Base-by-base conservation (phyloP, 345 rosid genomes). In the Mangifera indica region DNA sequence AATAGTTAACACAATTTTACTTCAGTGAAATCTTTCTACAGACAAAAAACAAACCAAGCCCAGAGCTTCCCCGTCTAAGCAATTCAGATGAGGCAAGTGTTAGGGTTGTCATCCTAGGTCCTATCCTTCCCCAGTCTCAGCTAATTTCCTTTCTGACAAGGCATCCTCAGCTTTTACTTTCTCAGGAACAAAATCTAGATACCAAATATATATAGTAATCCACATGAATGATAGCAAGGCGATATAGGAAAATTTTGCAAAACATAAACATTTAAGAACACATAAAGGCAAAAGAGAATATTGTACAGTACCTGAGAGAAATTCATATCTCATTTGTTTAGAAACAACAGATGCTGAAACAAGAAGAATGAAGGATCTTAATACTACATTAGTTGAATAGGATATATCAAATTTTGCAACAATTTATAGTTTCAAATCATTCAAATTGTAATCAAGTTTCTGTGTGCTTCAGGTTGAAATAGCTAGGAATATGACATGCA, bases 171-270 rank as follows among this genome's bases (percentile, higher is more conserved):
- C 91, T 76, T 84, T 87, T 51, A 88, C 32, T 83, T 87, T 90
- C 86, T 79, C 85, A 49, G 97, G 98, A 77, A 90, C 93, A 67
- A 78, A 84, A 81, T 93, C 98, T 91, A 72, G 66, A 65, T 18
- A 70, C 58, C 77, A 14, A 60, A 66, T 44, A 70, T 37, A 4
- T 1, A 0, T 20, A 51, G 10, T 15, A 48, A 21, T 45, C 5
- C n/a, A 70, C 32, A 18, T 9, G 62, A 55, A 42, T 13, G 48
- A 32, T 10, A 49, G 22, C 65, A 70, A 26, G 9, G 46, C 9
- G 17, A 17, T 7, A 9, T 17, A n/a, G 24, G 15, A 49, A 60
- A 60, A 21, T n/a, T 58, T 57, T 18, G n/a, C 1, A 20, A 49
- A 40, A 20, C 37, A 5, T 46, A 32, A 1, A 26, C 20, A 21